phyloP scores from a whole-genome alignment of 2,329 filamentous ascomycete genomes.

The Colletotrichum sp. region DNA sequence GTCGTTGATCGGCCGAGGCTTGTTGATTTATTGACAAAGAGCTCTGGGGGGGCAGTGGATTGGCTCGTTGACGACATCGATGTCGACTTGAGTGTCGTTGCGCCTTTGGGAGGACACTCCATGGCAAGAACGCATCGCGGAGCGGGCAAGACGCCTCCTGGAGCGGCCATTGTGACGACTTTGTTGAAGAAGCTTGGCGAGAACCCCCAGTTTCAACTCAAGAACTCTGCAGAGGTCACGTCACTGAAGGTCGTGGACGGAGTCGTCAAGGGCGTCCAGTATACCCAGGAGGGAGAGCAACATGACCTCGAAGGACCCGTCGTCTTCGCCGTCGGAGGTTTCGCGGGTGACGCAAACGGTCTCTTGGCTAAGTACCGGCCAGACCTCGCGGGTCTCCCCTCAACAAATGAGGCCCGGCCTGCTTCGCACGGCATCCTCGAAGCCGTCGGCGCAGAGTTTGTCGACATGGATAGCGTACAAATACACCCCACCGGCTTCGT shows the following conservation, averaged over 20 bases:
- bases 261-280: conserved; percentile 58
- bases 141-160: conserved; percentile 58
- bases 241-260: conserved; percentile 43
- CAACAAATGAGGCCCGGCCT: conserved; percentile 65
- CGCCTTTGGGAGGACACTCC: conserved; percentile 64
- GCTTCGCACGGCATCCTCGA: conserved; percentile 54
- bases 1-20: conserved; percentile 45
- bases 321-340: conserved; percentile 66
- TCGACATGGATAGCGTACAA: conserved; percentile 64
- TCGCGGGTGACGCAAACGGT: conserved; percentile 65
- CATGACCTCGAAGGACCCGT: conserved; percentile 56
- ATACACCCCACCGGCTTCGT: conserved; percentile 71
- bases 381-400: conserved; percentile 63
- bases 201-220: conserved; percentile 54
- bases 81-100: conserved; percentile 63
- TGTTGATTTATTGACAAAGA: conserved; percentile 50
- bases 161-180: conserved; percentile 60
- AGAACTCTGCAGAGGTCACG: conserved; percentile 57
- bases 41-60: conserved; percentile 53
- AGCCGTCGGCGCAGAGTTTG: conserved; percentile 42
- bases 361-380: conserved; percentile 61
- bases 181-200: conserved; percentile 56
- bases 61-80: conserved; percentile 64
- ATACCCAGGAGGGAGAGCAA: conserved; percentile 36
- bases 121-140: conserved; percentile 63